Evolutionary conservation across 352 stramenopile species (phyloP).

Genomic region (Thraustochytrium sp.): DNA sequence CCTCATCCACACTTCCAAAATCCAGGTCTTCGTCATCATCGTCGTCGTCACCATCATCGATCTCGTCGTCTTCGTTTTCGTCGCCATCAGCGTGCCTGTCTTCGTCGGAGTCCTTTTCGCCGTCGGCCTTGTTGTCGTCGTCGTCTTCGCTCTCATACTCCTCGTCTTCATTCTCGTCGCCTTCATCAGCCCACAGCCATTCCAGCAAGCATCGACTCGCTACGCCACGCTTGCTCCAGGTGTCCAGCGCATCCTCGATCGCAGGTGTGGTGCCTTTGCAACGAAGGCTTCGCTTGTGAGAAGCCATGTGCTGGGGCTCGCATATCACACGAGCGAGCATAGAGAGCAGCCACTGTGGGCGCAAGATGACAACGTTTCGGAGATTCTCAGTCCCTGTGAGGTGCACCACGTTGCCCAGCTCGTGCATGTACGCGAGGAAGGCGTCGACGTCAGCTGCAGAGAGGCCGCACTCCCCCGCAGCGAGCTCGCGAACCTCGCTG

Average conservation of each 20-base stretch:
- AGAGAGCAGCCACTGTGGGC: slow-evolving; percentile 31
- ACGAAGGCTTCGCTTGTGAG: no score
- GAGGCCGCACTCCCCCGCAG: background rate
- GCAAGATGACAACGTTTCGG: background rate
- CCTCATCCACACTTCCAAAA: no score
- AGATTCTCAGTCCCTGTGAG: slow-evolving; percentile 1
- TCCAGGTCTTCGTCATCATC: background rate
- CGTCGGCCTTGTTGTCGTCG: background rate
- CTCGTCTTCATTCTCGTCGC: no score
- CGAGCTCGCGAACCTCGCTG: background rate
- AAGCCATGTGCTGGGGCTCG: no score
- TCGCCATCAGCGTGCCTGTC: no score
- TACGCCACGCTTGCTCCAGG: no score
- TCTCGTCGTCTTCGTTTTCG: background rate
- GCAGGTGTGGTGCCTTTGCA: no score
- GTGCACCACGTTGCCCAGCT: slow-evolving; percentile 31
- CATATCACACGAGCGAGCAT: background rate
- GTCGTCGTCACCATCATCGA: background rate
- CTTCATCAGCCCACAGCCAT: no score
- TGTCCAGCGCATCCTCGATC: no score
- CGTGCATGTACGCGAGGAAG: slow-evolving; percentile 33
- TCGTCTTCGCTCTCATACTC: background rate
- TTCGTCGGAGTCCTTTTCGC: background rate
- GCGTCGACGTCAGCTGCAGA: background rate
- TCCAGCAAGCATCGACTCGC: no score